Evolutionary conservation across 2,329 filamentous ascomycete species (phyloP), one percentile per base, ranked within the genome.

Genomic region (Byssochlamys sp.): DNA sequence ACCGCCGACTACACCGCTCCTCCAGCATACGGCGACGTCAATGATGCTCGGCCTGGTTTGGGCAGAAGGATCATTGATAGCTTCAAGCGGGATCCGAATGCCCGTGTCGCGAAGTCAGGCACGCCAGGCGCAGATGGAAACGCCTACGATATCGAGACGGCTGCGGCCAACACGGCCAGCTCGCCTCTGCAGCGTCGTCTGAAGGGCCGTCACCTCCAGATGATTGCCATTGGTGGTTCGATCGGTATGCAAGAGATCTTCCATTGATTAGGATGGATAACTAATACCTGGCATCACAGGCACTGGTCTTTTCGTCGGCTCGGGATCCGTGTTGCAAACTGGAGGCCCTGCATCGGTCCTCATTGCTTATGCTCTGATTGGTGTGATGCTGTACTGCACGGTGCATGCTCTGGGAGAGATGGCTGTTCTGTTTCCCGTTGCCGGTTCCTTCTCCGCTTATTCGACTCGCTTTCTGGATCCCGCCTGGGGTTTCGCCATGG

Each of bases 181-280:
- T 87, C 89, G 52, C 84, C 87, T 6, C 79, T 97, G 54, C 84
- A 88, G 54, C 81, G 91, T 67, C 86, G 85, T 71, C 75, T 95
- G 64, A 94, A 95, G 75, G 85, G 86, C 24, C 81, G 91, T 53
- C 92, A 97, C 77, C 71, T 96, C 69, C 91, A 96, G 77, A 96
- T 96, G 92, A 96, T 96, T 78, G 92, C 92, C 12, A 95, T 96
- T 64, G 91, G 91, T 65, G 91, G 91, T 50, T 92, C 89, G 10
- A 96, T 96, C 66, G 89, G 88, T 84, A 76, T 56, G 28, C 33
- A 45, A 35, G 51, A 6, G 4, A 28, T n/a, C n/a, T 10, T 12
- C n/a, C 7, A 3, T 24, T 19, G 5, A 45, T 14, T 2, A 14
- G 4, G 7, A 6, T 1, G 1, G 14, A 11, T 19, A 53, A 49